Evolutionary conservation across 805 yeast genomes (phyloP), one percentile per base, ranked within the genome.

Genomic region (Kodamaea leandrae): DNA sequence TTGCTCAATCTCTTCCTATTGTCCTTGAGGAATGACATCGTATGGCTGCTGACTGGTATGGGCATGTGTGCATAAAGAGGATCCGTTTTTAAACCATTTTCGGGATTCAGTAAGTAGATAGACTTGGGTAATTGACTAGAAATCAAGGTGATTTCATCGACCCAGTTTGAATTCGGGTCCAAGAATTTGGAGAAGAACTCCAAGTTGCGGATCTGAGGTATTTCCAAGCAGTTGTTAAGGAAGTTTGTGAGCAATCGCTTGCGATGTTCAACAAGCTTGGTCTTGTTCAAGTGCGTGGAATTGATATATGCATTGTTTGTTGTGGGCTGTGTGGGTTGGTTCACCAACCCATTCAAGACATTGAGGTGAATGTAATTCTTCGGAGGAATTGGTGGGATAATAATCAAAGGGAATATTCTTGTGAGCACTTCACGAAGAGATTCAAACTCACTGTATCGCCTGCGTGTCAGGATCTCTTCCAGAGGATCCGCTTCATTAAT

Each of bases 351-450:
- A 39, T 63, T 64, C 32, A 68, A 50, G 28, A 62, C 46, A 4
- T 56, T 55, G 26, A 67, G 58, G 32, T 66, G 61, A 30, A 64
- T 49, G 49, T 68, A 69, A 46, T 69, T 68, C 44, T 70, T 70
- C 0, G 72, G 71, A 0, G 99, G 99, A 7, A 93, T 91, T 1
- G 98, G 97, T 5, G 99, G 99, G 4, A 93, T 78, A 3, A 93
- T 76, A 3, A 81, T 58, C 3, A 93, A 79, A 3, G 99, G 97
- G 48, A 84, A 83, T 27, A 86, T 64, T 50, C 83, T 80, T 3
- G 80, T 69, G 16, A 93, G 68, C 4, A 84, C 74, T 29, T 78
- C 82, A 46, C 96, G 71, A 33, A 93, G 71, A 37, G 86, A 78
- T 54, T 87, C 96, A 58, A 93, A 93, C 58, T 93, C 99, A 24